Conservation (phyloP, 176 grass and related monocot genomes). For the Juncus effusus region DNA sequence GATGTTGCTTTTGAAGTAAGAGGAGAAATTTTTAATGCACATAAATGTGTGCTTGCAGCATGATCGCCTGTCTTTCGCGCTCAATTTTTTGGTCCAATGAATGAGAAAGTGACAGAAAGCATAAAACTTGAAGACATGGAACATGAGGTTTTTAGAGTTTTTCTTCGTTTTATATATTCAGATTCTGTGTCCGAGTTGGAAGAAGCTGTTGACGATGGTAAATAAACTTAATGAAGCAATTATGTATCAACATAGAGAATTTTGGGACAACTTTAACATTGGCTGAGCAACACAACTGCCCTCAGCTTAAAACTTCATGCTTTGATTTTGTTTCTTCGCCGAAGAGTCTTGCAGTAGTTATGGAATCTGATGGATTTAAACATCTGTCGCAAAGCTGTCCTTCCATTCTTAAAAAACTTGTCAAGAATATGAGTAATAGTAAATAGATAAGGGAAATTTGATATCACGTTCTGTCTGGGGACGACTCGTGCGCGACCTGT, state of each 20-base stretch:
- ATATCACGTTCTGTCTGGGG: too few species aligned
- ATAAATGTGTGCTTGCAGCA: conserved; percentile 5
- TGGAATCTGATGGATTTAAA: background rate
- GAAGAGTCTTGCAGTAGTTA: conserved; percentile 3
- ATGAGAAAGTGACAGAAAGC: background rate
- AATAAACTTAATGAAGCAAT: conserved; percentile 35
- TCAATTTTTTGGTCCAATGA: conserved; percentile 8
- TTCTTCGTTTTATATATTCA: conserved; percentile 14
- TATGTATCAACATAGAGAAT: conserved; percentile 20
- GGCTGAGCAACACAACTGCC: background rate
- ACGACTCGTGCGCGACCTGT: too few species aligned
- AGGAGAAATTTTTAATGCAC: conserved; percentile 4
- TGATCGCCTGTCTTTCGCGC: conserved; percentile 5
- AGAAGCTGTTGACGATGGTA: background rate
- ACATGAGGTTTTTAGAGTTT: background rate
- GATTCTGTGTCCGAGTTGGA: conserved; percentile 5
- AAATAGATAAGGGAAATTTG: too few species aligned
- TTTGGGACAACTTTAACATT: background rate
- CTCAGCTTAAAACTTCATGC: background rate
- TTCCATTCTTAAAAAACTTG: too few species aligned
- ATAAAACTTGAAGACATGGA: conserved; percentile 36
- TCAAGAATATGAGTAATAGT: too few species aligned
- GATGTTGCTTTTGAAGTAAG: conserved; percentile 11
- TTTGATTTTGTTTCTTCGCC: background rate
- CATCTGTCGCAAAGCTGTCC: background rate